Conservation (phyloP, 177 flowering plant genomes). For the Telopea speciosissima region DNA sequence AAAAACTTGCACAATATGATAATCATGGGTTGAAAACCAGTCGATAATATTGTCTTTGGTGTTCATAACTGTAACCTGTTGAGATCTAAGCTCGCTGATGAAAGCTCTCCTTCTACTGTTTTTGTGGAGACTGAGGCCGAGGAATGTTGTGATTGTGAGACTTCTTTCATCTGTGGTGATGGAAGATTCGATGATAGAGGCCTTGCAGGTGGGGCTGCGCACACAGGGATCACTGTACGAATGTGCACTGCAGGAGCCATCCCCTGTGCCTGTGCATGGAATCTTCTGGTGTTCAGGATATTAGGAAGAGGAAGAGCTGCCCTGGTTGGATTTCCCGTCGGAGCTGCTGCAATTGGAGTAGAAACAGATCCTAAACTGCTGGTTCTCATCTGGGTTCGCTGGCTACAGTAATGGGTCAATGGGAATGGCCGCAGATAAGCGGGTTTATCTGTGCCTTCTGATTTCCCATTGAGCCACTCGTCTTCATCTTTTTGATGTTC, state of each 20-base stretch:
- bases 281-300: slow-evolving; percentile 16
- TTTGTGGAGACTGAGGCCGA: slow-evolving; percentile 7
- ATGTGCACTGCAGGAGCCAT: slow-evolving; percentile 55
- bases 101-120: slow-evolving; percentile 14
- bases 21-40: slow-evolving; percentile 2
- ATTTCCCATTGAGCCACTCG: slow-evolving; percentile 23
- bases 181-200: slow-evolving; percentile 12
- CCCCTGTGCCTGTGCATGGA: slow-evolving; percentile 18
- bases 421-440: slow-evolving; percentile 14
- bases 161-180: slow-evolving; percentile 14
- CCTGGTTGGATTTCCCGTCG: background rate
- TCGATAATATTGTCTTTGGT: background rate
- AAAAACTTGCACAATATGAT: slow-evolving; percentile 12
- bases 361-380: slow-evolving; percentile 14
- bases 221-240: slow-evolving; percentile 53
- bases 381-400: slow-evolving; percentile 13
- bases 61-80: slow-evolving; percentile 25
- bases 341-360: background rate
- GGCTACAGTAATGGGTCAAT: slow-evolving; percentile 1
- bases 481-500: slow-evolving; percentile 31
- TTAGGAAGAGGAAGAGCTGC: slow-evolving; percentile 8
- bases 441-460: slow-evolving; percentile 8
- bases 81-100: slow-evolving; percentile 14
- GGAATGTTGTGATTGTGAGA: slow-evolving; percentile 2
- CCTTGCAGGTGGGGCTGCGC: slow-evolving; percentile 41